Evolutionary conservation across 2,329 filamentous ascomycete species (phyloP).

Genomic region (Pestalotiopsis sp.): DNA sequence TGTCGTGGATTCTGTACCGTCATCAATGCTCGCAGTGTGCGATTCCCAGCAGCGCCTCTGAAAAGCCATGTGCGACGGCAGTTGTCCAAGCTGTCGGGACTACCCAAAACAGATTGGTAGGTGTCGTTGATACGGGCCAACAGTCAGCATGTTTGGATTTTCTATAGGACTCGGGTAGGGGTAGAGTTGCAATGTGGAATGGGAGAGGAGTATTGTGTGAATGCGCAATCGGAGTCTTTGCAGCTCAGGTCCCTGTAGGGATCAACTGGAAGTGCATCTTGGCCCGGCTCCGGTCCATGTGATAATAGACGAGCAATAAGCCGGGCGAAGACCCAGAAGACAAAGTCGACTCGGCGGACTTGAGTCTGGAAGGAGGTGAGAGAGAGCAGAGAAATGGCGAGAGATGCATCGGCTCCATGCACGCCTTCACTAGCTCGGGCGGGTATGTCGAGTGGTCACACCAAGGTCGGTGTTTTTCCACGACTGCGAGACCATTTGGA

Average conservation of each 20-base stretch:
- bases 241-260: not conserved
- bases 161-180: not conserved
- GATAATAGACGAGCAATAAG: not conserved
- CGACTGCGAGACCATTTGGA: constrained; percentile 3
- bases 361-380: not conserved
- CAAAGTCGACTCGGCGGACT: not conserved
- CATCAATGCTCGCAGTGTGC: not conserved
- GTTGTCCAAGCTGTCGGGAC: not conserved
- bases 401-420: constrained; percentile 22
- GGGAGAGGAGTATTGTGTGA: not conserved
- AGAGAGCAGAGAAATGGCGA: not conserved
- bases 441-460: constrained; percentile 31
- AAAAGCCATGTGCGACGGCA: not conserved
- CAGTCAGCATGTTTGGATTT: not conserved
- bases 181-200: not conserved
- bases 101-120: not conserved
- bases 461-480: constrained; percentile 7
- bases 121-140: not conserved
- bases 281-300: not conserved
- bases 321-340: not conserved
- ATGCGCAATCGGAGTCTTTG: not conserved
- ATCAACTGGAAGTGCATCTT: not conserved
- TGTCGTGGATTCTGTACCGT: not conserved
- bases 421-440: constrained; percentile 32
- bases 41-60: too few species aligned